These are phyloP conservation scores for Parietaria judaica DNA, from an alignment of 306 rosid species.

Conservation along the genomic window DNA sequence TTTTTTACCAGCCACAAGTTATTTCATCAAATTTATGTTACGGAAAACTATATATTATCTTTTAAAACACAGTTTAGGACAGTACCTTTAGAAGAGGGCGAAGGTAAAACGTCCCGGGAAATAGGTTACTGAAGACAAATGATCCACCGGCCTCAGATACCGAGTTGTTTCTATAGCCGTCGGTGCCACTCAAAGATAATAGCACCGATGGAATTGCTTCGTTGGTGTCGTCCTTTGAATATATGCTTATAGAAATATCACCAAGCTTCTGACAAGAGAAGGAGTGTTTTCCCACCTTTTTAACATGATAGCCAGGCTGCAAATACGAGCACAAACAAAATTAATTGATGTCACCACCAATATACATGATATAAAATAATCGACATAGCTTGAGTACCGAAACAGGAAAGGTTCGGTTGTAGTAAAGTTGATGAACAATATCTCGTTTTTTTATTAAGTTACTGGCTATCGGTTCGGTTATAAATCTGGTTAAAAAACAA, in stretches of 20 bases:
- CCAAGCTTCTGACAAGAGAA: conserved; percentile 96
- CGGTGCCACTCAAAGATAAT: conserved; percentile 84
- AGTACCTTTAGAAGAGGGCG: conserved; percentile 95
- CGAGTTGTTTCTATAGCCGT: conserved; percentile 93
- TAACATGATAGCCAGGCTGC: conserved; percentile 88
- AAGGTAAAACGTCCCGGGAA: conserved; percentile 92
- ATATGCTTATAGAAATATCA: conserved; percentile 66
- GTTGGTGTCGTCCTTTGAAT: conserved; percentile 53
- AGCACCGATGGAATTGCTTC: conserved; percentile 85
- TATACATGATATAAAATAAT: neutral
- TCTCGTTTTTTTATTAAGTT: no score
- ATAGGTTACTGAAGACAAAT: conserved; percentile 65
- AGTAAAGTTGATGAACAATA: no score
- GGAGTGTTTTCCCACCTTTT: conserved; percentile 66
- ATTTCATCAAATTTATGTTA: no score
- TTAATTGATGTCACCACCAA: conserved; percentile 17
- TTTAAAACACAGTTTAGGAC: neutral
- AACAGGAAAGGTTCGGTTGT: no score
- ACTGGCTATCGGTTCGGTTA: no score
- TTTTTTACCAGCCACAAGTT: no score
- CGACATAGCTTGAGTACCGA: neutral
- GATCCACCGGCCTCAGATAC: conserved; percentile 75
- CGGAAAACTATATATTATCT: no score
- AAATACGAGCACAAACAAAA: conserved; percentile 21
- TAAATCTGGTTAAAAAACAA: no score